phyloP scores from a whole-genome alignment of 1,139 yeast species.

The Hanseniaspora gamundiae region DNA sequence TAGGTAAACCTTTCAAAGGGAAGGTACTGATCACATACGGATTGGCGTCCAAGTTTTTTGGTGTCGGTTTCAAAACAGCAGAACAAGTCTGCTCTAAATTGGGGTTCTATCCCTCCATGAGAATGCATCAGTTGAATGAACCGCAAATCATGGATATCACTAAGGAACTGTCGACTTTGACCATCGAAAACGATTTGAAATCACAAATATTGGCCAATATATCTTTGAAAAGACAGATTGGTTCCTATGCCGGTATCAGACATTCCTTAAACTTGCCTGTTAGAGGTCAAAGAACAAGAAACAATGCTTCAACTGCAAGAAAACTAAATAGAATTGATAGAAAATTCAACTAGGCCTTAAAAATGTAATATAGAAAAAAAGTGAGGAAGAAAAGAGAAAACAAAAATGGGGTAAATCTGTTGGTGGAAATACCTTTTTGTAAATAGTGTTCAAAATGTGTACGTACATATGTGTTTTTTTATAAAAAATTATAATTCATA shows the following conservation, averaged over 20 bases:
- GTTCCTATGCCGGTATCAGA: slow-evolving; percentile 80
- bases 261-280: slow-evolving; percentile 86
- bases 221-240: slow-evolving; percentile 65
- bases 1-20: slow-evolving; percentile 61
- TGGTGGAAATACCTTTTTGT: neutral
- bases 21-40: slow-evolving; percentile 43
- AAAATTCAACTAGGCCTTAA: slow-evolving; percentile 21
- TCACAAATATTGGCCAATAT: slow-evolving; percentile 73
- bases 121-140: slow-evolving; percentile 86
- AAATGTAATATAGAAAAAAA: neutral
- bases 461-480: too few relatives aligned
- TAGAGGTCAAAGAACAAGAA: slow-evolving; percentile 86
- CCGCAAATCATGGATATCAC: slow-evolving; percentile 78
- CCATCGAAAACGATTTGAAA: slow-evolving; percentile 77
- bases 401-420: neutral
- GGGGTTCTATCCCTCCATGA: slow-evolving; percentile 85
- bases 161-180: slow-evolving; percentile 71
- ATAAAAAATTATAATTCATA: slow-evolving; percentile 19
- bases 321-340: slow-evolving; percentile 72
- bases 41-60: slow-evolving; percentile 70
- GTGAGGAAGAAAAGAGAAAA: too few relatives aligned
- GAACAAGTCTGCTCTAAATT: slow-evolving; percentile 71
- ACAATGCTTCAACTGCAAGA: slow-evolving; percentile 81
- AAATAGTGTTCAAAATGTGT: neutral
- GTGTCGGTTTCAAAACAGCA: slow-evolving; percentile 71